Evolutionary conservation across 495 filamentous ascomycete genomes (phyloP).

Genomic region (Bombardia bombarda): DNA sequence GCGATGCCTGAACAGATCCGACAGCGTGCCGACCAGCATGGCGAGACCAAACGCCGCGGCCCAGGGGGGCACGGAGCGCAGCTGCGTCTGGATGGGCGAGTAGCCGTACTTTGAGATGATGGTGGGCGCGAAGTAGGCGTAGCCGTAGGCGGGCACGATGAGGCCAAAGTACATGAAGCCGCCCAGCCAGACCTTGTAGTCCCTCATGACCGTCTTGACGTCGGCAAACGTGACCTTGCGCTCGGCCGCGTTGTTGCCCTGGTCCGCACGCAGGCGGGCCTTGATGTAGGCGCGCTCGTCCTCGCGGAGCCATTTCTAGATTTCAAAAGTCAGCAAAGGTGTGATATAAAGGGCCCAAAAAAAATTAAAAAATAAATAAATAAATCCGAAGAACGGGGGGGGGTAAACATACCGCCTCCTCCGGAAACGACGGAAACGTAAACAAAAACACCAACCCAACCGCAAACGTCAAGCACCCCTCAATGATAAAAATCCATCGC

Average conservation of each 20-base stretch:
- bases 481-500: slow-evolving; percentile 75
- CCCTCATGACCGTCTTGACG: slow-evolving; percentile 64
- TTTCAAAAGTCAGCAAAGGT: no score
- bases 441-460: slow-evolving; percentile 73
- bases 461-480: slow-evolving; percentile 66
- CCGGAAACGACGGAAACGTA: slow-evolving; percentile 63
- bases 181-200: slow-evolving; percentile 62
- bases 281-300: slow-evolving; percentile 71
- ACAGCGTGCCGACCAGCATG: slow-evolving; percentile 60
- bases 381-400: neutral
- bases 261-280: slow-evolving; percentile 67
- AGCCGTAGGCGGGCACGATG: slow-evolving; percentile 78
- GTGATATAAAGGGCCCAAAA: no score
- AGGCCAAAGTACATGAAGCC: slow-evolving; percentile 87
- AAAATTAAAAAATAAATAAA: neutral
- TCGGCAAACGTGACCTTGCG: slow-evolving; percentile 55
- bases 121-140: slow-evolving; percentile 62
- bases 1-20: slow-evolving; percentile 64
- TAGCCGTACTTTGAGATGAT: slow-evolving; percentile 66
- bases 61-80: slow-evolving; percentile 81
- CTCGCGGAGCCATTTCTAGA: slow-evolving; percentile 50
- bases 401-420: slow-evolving; percentile 23
- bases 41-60: slow-evolving; percentile 69
- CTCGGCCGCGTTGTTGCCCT: slow-evolving; percentile 64
- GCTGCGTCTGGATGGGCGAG: slow-evolving; percentile 62